phyloP scores from a whole-genome alignment of 1,284 basidiomycete genomes.

The Apiotrichum gamsii region DNA sequence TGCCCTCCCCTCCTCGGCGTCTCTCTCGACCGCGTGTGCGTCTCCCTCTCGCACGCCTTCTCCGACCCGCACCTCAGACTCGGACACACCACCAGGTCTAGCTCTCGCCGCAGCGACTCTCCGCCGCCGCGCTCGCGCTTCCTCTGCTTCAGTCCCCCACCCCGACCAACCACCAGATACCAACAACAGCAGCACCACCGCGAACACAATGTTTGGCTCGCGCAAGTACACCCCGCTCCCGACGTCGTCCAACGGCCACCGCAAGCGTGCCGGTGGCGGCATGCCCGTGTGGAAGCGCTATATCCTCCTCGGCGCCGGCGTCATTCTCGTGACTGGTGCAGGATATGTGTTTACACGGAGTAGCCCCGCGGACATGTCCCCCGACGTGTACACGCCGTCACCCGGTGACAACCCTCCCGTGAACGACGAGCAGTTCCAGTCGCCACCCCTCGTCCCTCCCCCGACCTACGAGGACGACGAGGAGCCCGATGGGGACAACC shows the following conservation, averaged over 20 bases:
- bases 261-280: slow-evolving; percentile 32
- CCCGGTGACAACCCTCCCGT: slow-evolving; percentile 18
- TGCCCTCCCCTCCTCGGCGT: no score
- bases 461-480: slow-evolving; percentile 18
- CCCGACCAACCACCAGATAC: no score
- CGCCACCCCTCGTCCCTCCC: slow-evolving; percentile 41
- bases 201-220: slow-evolving; percentile 36
- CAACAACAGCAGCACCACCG: no score
- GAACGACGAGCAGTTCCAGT: slow-evolving; percentile 31
- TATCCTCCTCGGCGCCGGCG: slow-evolving; percentile 21
- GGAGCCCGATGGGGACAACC: slow-evolving; percentile 21
- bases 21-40: no score
- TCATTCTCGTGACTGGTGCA: neutral
- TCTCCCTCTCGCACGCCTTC: no score
- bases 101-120: no score
- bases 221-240: slow-evolving; percentile 43
- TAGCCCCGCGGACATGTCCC: neutral
- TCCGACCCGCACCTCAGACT: no score
- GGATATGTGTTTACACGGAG: neutral
- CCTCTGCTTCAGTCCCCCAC: no score
- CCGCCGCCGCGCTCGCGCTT: no score
- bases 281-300: slow-evolving; percentile 39
- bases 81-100: no score
- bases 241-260: slow-evolving; percentile 19
- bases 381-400: slow-evolving; percentile 37